Conservation (phyloP, 106 monocot genomes). For the Platanthera guangdongensis region DNA sequence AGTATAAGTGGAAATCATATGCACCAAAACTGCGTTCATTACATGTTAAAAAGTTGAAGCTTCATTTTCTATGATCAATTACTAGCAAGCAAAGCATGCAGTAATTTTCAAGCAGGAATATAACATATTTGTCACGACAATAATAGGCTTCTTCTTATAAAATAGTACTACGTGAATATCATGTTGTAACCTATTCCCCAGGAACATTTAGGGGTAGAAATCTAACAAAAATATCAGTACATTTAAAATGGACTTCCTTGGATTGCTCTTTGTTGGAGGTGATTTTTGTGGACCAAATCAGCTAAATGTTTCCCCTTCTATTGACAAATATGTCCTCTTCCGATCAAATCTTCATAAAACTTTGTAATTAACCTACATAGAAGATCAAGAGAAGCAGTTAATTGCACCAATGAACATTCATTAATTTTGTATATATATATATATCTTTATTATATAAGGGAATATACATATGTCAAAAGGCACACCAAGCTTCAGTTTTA, state of each 20-base stretch:
- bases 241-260: too few relatives aligned
- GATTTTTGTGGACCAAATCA: slow-evolving; percentile 2
- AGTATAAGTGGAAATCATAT: too few relatives aligned
- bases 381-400: not conserved
- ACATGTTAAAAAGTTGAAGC: too few relatives aligned
- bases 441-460: too few relatives aligned
- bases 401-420: not conserved
- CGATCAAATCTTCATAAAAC: not conserved
- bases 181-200: not conserved
- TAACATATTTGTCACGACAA: not conserved
- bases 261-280: not conserved
- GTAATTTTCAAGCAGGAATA: not conserved
- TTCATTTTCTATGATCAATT: not conserved
- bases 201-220: too few relatives aligned
- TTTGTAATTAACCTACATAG: not conserved
- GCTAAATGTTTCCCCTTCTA: slow-evolving; percentile 2
- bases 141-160: not conserved
- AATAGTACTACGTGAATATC: not conserved
- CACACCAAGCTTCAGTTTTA: too few relatives aligned
- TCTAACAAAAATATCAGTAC: too few relatives aligned
- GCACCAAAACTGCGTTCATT: too few relatives aligned
- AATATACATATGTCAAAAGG: too few relatives aligned
- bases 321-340: not conserved
- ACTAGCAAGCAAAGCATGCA: not conserved
- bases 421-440: not conserved